Evolutionary conservation across 139 green algal genomes (phyloP), one percentile per base, ranked within the genome.

Genomic region (Chlamydomonas asymmetrica): DNA sequence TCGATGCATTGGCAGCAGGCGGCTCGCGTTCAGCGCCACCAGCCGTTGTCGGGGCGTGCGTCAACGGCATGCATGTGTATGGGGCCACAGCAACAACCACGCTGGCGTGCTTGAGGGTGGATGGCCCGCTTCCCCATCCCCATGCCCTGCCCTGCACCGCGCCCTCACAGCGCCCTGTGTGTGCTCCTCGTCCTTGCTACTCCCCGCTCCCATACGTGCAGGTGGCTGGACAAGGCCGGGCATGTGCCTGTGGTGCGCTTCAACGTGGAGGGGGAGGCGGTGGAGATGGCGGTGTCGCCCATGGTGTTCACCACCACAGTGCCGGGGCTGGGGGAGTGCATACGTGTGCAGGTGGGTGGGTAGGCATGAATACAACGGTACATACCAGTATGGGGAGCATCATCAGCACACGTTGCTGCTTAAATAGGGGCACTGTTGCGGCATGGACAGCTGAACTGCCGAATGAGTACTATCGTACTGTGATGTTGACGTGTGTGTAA

Each of bases 331-430:
- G 67, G 67, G 9, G 27, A 29, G 9, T 40, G 35, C 35, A 27
- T 74, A 2, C 67, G 67, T 0, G 37, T 74, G 25, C 67, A 74
- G 67, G 67, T 73, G 49, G 39, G 66, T n/a, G 32, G n/a, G 16
- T 8, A 27, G 40, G 60, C 32, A 5, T 32, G 13, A 16, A 52
- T 10, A 52, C 13, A 52, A 16, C 45, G 18, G 18, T 10, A 13
- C 13, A 52, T 25, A 52, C 13, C 45, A 52, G 45, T 16, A 16
- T 16, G 18, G 45, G 13, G 45, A 52, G 45, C 13, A 52, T 25
- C 45, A 13, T 52, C 18, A 16, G 13, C 1, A 52, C 13, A 16
- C 13, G 45, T 52, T 10, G 45, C 45, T 25, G 13, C 45, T 52
- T 52, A 16, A 13, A 52, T 16, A 52, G 45, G 13, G 45, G 13